These are phyloP conservation scores for Silene coronaria DNA, from an alignment of 179 eudicot species.

Conservation along the genomic window DNA sequence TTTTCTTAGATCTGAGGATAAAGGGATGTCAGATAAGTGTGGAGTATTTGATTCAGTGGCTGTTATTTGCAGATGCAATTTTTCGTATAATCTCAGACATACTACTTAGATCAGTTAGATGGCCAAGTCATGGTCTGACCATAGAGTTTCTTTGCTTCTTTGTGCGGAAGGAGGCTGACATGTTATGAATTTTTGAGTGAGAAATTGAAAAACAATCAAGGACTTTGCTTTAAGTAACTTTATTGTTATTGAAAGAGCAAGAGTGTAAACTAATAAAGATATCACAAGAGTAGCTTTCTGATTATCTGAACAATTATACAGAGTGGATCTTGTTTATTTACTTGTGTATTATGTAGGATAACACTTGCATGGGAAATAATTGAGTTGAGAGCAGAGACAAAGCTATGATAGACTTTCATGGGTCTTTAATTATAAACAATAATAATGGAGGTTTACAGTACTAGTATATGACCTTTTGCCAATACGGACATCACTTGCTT, in stretches of 20 bases:
- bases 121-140: neutral
- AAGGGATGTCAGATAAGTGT: neutral
- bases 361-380: neutral
- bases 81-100: neutral
- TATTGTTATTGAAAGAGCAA: neutral
- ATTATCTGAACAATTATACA: neutral
- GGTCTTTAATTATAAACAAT: too few relatives aligned
- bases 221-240: neutral
- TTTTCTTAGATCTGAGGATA: slow-evolving; percentile 8
- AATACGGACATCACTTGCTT: neutral
- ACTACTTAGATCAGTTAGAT: too few relatives aligned
- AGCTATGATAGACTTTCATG: neutral
- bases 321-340: neutral
- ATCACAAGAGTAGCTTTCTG: neutral
- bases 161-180: neutral
- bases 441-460: neutral
- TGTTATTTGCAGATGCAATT: neutral
- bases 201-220: neutral
- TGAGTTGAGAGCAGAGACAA: neutral
- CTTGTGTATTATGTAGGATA: neutral
- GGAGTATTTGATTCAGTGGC: neutral
- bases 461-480: neutral
- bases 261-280: neutral
- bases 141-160: neutral
- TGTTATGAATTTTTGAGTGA: neutral